Base-by-base conservation (phyloP, 768 basidiomycete genomes). In the Boletus subcaerulescens region DNA sequence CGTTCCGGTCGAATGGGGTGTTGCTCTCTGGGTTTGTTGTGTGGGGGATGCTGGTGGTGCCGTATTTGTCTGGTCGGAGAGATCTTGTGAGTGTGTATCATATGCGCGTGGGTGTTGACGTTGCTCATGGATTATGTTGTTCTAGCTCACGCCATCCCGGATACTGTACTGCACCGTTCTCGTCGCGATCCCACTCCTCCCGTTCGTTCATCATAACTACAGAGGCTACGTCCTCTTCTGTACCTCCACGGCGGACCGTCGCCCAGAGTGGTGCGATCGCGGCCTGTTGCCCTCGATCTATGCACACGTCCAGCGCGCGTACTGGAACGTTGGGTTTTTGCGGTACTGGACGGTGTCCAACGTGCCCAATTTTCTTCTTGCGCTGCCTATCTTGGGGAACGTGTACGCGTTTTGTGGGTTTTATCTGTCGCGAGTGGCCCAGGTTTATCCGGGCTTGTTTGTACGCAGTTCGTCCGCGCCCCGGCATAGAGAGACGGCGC, bases 271-370 rank as follows among this genome's bases (percentile, higher is more conserved):
- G 95, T 98, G 96, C 70, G 49, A 67, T 3, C 52, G 18, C 6
- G 55, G 67, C 0, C 39, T 66, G 22, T 64, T 84, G 6, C 93
- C 93, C 0, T 81, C 83, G 14, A 84, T 92, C 52, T 99, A 98
- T 69, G 73, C 81, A 11, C 82, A 91, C 65, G 89, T 89, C 3
- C 96, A 99, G 67, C 73, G 72, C 5, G 76, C 79, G 50, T 98
- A 98, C 69, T 99, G 96, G 97, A 78, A 89, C 66, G 74, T 80
- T 42, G 93, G 95, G 15, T 82, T 95, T 59, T 70, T 99, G 57
- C 81, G 77, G 3, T 98, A 98, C 71, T 99, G 92, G 92, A 86
- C 86, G 0, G 57, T 74, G 22, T 72, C 80, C 31, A 95, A 99
- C 70, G 62, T 93, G 3, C 97, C 97, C 44, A 97, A 98, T 71